These are phyloP conservation scores for Heritiera fomes DNA, from an alignment of 345 rosid species.

Conservation along the genomic window DNA sequence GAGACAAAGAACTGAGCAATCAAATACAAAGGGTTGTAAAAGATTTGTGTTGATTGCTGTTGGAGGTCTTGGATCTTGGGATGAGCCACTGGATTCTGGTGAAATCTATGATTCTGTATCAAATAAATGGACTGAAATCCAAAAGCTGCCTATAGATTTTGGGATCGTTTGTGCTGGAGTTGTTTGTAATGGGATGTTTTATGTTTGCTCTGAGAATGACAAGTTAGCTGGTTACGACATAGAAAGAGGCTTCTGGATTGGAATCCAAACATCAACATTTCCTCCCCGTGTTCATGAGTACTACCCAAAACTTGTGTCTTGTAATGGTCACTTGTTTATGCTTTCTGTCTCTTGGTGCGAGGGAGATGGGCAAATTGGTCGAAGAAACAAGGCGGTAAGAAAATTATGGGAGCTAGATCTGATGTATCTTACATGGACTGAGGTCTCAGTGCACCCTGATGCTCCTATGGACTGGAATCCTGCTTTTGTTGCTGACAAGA, in stretches of 20 bases:
- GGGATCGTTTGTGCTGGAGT: conserved; percentile 76
- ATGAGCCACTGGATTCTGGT: conserved; percentile 91
- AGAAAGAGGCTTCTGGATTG: conserved; percentile 89
- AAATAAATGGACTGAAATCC: conserved; percentile 90
- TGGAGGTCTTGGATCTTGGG: conserved; percentile 83
- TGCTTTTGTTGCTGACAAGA: conserved; percentile 72
- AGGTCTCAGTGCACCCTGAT: conserved; percentile 89
- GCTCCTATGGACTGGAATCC: conserved; percentile 99
- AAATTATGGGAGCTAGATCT: conserved; percentile 97
- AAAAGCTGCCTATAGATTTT: conserved; percentile 71
- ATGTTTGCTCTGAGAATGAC: conserved; percentile 85
- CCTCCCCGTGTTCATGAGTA: conserved; percentile 93
- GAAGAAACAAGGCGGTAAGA: conserved; percentile 92
- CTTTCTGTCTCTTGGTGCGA: conserved; percentile 98
- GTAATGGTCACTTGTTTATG: conserved; percentile 71
- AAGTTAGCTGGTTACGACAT: conserved; percentile 88
- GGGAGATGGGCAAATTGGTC: conserved; percentile 93
- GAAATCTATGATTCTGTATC: conserved; percentile 81
- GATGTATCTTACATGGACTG: conserved; percentile 73
- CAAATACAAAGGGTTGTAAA: conserved; percentile 41
- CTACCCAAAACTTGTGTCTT: conserved; percentile 86
- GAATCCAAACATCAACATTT: conserved; percentile 73
- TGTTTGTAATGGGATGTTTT: conserved; percentile 79
- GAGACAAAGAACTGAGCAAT: conserved; percentile 59
- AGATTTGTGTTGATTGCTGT: conserved; percentile 74